A percentile compares a stretch with the other conserved stretches of the same genome.
These are phyloP conservation scores for Alternaria conjuncta DNA, from an alignment of 2,329 filamentous ascomycete species.

Conservation along the genomic window DNA sequence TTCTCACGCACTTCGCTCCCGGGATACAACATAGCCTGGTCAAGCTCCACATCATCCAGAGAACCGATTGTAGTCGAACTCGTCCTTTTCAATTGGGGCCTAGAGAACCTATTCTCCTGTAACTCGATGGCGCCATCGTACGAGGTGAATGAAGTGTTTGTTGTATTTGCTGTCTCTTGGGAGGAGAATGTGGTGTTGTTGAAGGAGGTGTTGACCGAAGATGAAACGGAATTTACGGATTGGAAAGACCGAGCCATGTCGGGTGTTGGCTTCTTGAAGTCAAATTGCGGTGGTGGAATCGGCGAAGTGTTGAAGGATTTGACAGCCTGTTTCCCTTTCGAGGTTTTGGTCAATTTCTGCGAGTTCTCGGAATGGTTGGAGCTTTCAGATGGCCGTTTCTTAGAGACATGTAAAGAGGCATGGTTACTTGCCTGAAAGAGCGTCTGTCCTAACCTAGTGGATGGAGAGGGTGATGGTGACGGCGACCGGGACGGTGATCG, in stretches of 20 bases:
- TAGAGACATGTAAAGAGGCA: conserved; percentile 19
- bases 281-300: conserved; percentile 6
- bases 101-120: not conserved
- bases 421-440: conserved; percentile 36
- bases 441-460: conserved; percentile 25
- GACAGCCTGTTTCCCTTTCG: conserved; percentile 32
- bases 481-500: conserved; percentile 25
- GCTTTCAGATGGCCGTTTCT: conserved; percentile 32
- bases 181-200: conserved; percentile 28
- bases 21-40: conserved; percentile 11
- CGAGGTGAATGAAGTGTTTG: conserved; percentile 36
- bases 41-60: conserved; percentile 23
- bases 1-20: not conserved
- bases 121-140: conserved; percentile 10
- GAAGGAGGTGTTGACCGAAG: conserved; percentile 34
- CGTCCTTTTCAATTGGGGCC: conserved; percentile 15
- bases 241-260: conserved; percentile 30
- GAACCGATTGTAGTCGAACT: conserved; percentile 31
- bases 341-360: conserved; percentile 36
- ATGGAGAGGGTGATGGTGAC: conserved; percentile 31
- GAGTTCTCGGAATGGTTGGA: conserved; percentile 25
- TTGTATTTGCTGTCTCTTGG: conserved; percentile 27
- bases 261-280: conserved; percentile 31
- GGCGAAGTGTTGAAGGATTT: not conserved
- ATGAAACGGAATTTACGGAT: conserved; percentile 6